These are phyloP conservation scores for Globisporangium cederbergense DNA, from an alignment of 352 stramenopile genomes.

Conservation along the genomic window DNA sequence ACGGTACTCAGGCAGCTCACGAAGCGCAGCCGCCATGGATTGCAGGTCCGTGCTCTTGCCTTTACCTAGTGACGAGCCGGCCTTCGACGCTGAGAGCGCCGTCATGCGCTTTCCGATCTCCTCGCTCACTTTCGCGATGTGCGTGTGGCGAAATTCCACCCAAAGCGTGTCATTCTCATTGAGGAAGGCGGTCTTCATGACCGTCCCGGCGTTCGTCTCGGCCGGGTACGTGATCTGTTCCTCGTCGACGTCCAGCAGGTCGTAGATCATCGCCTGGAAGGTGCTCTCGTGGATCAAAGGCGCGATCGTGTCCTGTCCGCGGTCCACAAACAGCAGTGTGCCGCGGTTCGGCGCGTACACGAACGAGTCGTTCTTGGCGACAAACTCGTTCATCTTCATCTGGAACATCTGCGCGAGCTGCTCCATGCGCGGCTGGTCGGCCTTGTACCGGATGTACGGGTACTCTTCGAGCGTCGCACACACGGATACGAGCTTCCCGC, in stretches of 20 bases:
- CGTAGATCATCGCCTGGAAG: constrained; percentile 97
- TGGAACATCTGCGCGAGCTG: constrained; percentile 91
- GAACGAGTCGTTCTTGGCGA: constrained; percentile 88
- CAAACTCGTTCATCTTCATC: constrained; percentile 94
- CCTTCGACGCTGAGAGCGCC: constrained; percentile 72
- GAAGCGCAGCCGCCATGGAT: constrained; percentile 88
- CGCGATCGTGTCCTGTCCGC: constrained; percentile 91
- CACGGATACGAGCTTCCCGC: constrained; percentile 93
- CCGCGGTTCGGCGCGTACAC: constrained; percentile 87
- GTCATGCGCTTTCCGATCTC: constrained; percentile 79
- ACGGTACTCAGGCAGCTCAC: constrained; percentile 93
- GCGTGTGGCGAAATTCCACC: constrained; percentile 94
- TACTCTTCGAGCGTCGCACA: constrained; percentile 97
- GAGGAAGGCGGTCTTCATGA: constrained; percentile 90
- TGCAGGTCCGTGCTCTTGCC: constrained; percentile 85
- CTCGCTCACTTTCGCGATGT: constrained; percentile 91
- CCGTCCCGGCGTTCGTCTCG: constrained; percentile 74
- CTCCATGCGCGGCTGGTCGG: constrained; percentile 77
- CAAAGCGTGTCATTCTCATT: constrained; percentile 97
- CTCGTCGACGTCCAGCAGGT: constrained; percentile 93
- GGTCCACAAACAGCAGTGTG: constrained; percentile 94
- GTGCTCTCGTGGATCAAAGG: constrained; percentile 98
- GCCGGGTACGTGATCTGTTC: constrained; percentile 92
- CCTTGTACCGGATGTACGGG: constrained; percentile 93
- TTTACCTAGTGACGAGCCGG: constrained; percentile 73